Evolutionary conservation across 192 early-diverging fungal species (phyloP).

Genomic region (Coemansia sp.): DNA sequence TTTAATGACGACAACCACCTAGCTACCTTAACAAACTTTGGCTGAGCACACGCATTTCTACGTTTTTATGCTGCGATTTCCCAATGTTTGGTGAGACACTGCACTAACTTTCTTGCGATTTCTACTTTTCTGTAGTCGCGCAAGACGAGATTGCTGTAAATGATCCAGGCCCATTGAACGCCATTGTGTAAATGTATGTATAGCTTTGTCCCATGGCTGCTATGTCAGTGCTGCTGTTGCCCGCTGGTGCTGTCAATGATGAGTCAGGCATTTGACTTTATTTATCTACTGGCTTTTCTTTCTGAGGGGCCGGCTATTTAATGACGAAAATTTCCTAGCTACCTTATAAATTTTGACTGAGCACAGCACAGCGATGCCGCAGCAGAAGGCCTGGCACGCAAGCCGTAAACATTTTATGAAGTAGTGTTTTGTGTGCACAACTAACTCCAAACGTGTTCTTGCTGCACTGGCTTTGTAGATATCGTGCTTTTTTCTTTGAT

Average conservation of each 20-base stretch:
- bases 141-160: too few species aligned
- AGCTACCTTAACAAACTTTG: constrained; percentile 36
- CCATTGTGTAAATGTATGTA: neutral
- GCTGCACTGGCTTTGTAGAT: too few species aligned
- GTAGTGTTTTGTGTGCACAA: neutral
- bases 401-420: neutral
- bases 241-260: constrained; percentile 19
- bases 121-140: neutral
- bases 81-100: neutral
- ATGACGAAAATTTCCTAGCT: constrained; percentile 45
- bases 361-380: constrained; percentile 10
- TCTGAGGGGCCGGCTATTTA: constrained; percentile 12
- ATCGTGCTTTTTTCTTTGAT: too few species aligned
- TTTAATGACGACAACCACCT: constrained; percentile 45
- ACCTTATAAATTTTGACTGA: constrained; percentile 38
- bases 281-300: constrained; percentile 12
- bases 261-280: constrained; percentile 50
- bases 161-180: neutral
- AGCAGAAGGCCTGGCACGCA: neutral
- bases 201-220: neutral
- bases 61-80: neutral
- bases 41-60: constrained; percentile 18
- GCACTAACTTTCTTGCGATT: neutral
- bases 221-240: neutral
- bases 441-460: neutral